Percentiles rank a stretch among this genome's conserved stretches.
Conservation (phyloP, 1,284 basidiomycete genomes). For the Boletus mariae region DNA sequence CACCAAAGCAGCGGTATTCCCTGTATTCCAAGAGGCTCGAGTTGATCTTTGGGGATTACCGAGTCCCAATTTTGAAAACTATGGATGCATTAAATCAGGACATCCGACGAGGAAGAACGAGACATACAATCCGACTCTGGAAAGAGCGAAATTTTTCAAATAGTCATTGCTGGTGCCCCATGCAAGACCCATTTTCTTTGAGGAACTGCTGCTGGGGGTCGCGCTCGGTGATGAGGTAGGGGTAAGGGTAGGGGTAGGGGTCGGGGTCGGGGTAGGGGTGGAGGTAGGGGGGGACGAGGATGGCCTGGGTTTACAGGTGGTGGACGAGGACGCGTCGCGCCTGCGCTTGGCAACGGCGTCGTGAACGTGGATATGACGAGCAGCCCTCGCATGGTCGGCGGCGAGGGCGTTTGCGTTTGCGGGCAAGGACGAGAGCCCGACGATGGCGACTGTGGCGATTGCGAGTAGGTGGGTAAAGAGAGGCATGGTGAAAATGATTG, state of each 20-base stretch:
- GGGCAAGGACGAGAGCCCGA: slow-evolving; percentile 49
- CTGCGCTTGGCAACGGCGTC: slow-evolving; percentile 49
- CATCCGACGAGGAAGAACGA: background rate
- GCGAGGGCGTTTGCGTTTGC: slow-evolving; percentile 43
- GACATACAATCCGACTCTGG: slow-evolving; percentile 32
- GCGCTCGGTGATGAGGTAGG: slow-evolving; percentile 8
- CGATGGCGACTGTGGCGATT: slow-evolving; percentile 52
- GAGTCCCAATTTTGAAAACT: slow-evolving; percentile 26
- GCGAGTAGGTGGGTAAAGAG: slow-evolving; percentile 48
- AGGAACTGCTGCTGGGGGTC: background rate
- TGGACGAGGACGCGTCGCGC: slow-evolving; percentile 33
- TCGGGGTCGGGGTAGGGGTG: background rate
- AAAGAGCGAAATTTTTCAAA: slow-evolving; percentile 9
- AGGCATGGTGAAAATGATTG: slow-evolving; percentile 17
- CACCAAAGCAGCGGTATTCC: too few species aligned
- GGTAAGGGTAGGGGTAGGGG: slow-evolving; percentile 12
- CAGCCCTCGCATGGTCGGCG: slow-evolving; percentile 26
- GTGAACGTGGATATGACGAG: slow-evolving; percentile 39
- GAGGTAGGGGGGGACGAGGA: slow-evolving; percentile 20
- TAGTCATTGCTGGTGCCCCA: slow-evolving; percentile 36
- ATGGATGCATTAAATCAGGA: background rate
- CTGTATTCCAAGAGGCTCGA: background rate
- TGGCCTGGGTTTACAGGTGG: slow-evolving; percentile 57
- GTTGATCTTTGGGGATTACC: background rate
- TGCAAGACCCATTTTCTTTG: slow-evolving; percentile 38